Conservation (phyloP, 305 asterid genomes). For the Fraxinus velutina region DNA sequence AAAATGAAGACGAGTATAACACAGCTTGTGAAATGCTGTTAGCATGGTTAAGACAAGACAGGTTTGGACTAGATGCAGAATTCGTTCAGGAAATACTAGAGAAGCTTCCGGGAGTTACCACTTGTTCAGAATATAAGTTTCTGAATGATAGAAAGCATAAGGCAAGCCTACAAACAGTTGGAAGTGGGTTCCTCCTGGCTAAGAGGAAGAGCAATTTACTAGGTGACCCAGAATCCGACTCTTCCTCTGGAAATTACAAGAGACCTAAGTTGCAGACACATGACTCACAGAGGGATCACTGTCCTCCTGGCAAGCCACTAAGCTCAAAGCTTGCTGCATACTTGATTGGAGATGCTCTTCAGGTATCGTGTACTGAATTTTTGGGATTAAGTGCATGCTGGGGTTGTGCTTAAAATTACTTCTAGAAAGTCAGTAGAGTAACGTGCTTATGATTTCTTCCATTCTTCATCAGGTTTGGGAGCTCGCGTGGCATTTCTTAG, state of each 20-base stretch:
- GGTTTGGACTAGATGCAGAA: constrained; percentile 76
- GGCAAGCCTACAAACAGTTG: constrained; percentile 52
- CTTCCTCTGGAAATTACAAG: constrained; percentile 41
- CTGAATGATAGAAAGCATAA: constrained; percentile 51
- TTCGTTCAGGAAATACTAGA: constrained; percentile 89
- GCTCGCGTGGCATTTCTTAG: constrained; percentile 68
- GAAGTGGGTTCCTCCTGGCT: constrained; percentile 70
- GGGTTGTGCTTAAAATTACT: background rate
- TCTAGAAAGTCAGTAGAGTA: background rate
- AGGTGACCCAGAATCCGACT: constrained; percentile 25
- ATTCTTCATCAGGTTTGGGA: constrained; percentile 75
- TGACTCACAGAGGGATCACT: constrained; percentile 46
- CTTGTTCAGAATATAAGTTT: constrained; percentile 57
- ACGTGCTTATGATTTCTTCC: constrained; percentile 28
- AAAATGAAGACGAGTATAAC: constrained; percentile 48
- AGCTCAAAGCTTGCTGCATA: constrained; percentile 64
- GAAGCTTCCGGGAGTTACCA: constrained; percentile 65
- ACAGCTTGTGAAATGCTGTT: constrained; percentile 51
- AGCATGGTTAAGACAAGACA: constrained; percentile 73
- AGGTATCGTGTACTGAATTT: constrained; percentile 43
- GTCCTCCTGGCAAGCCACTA: constrained; percentile 73
- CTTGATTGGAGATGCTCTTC: constrained; percentile 82
- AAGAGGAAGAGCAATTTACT: constrained; percentile 45
- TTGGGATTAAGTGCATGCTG: background rate
- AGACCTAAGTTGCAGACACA: constrained; percentile 37